phyloP scores from a whole-genome alignment of 306 rosid genomes.

The Trifolium subterraneum region DNA sequence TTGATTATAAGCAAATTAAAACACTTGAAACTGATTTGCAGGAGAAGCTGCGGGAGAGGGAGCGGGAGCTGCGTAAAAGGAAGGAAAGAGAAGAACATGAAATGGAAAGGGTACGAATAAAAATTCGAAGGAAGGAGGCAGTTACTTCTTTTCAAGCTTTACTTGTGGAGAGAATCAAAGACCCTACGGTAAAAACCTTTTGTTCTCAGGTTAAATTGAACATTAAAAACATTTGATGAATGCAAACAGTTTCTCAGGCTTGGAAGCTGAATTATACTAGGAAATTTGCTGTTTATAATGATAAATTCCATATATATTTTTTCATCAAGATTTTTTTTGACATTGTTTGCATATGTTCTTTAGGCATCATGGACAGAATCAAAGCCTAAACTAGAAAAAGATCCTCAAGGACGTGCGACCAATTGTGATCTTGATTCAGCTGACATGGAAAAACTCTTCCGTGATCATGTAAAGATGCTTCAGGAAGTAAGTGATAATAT shows the following conservation, averaged over 20 bases:
- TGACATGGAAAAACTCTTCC: constrained; percentile 85
- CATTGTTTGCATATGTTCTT: constrained; percentile 28
- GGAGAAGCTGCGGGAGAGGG: constrained; percentile 95
- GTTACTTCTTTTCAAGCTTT: constrained; percentile 87
- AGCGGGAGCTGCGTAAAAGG: constrained; percentile 86
- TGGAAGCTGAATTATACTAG: constrained; percentile 17
- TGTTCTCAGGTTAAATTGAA: constrained; percentile 20
- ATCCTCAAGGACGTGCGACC: constrained; percentile 86
- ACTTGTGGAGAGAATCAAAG: constrained; percentile 93
- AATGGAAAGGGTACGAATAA: constrained; percentile 84
- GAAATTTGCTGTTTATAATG: constrained; percentile 11
- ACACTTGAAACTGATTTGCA: constrained; percentile 47
- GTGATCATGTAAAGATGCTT: constrained; percentile 90
- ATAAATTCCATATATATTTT: constrained; percentile 19
- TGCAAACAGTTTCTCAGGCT: background rate
- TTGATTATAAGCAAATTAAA: constrained; percentile 17
- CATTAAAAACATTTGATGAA: background rate
- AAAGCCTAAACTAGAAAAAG: constrained; percentile 80
- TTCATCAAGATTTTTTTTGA: background rate
- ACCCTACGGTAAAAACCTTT: constrained; percentile 75
- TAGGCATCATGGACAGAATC: constrained; percentile 96
- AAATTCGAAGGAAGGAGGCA: constrained; percentile 93
- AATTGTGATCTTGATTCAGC: constrained; percentile 76
- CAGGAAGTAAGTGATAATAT: constrained; percentile 69
- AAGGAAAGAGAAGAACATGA: constrained; percentile 99